phyloP scores from a whole-genome alignment of 768 basidiomycete genomes.

The Panus rudis region DNA sequence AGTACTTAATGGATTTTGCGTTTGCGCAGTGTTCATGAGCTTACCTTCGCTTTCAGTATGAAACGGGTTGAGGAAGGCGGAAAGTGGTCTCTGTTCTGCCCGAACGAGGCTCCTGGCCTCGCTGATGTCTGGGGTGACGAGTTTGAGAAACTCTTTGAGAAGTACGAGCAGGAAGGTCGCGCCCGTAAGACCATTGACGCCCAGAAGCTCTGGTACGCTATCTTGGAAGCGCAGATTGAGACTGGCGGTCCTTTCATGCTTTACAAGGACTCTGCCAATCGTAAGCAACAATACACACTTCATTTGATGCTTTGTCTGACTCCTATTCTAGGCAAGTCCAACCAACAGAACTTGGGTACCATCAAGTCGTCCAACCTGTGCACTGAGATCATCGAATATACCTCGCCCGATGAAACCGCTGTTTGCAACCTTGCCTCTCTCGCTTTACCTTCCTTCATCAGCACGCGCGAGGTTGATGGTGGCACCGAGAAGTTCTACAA shows the following conservation, averaged over 20 bases:
- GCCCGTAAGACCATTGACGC: slow-evolving; percentile 81
- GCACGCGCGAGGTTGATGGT: too few species aligned
- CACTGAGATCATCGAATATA: slow-evolving; percentile 99
- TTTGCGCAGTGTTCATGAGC: slow-evolving; percentile 1
- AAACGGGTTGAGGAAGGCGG: slow-evolving; percentile 86
- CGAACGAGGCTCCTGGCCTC: slow-evolving; percentile 89
- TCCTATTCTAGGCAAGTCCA: slow-evolving; percentile 71
- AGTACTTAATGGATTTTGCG: slow-evolving; percentile 22
- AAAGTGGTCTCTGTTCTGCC: slow-evolving; percentile 97
- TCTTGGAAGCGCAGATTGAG: slow-evolving; percentile 95
- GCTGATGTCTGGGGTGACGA: slow-evolving; percentile 85
- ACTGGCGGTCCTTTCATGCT: slow-evolving; percentile 99
- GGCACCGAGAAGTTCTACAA: slow-evolving; percentile 76
- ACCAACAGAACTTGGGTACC: slow-evolving; percentile 96
- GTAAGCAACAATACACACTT: slow-evolving; percentile 35
- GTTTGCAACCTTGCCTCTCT: slow-evolving; percentile 98
- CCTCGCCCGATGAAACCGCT: slow-evolving; percentile 92
- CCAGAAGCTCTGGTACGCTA: slow-evolving; percentile 98
- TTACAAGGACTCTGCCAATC: slow-evolving; percentile 94
- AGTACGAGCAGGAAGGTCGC: slow-evolving; percentile 87
- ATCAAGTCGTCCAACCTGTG: slow-evolving; percentile 99
- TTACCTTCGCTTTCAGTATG: slow-evolving; percentile 53
- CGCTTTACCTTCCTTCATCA: slow-evolving; percentile 89
- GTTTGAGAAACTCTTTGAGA: slow-evolving; percentile 80
- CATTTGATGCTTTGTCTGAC: slow-evolving; percentile 1